A percentile compares a stretch with the other conserved stretches of the same genome.
Conservation (phyloP, 345 rosid genomes). For the Citrus reticulata region DNA sequence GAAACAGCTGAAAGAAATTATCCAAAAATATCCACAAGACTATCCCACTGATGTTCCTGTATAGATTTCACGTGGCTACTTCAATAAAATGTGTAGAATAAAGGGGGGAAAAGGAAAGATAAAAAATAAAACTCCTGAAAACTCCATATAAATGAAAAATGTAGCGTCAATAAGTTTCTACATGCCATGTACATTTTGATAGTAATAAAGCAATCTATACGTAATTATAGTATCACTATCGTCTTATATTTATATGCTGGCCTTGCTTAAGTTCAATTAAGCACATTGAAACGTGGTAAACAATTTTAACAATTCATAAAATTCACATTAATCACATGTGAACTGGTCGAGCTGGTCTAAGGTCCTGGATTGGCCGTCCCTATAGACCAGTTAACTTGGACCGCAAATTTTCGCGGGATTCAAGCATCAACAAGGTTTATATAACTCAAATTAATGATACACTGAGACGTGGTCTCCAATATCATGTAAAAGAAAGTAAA, state of each 20-base stretch:
- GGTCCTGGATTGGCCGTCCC: no score
- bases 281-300: neutral
- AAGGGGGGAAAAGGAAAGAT: no score
- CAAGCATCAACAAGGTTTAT: no score
- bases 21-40: constrained; percentile 45
- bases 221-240: neutral
- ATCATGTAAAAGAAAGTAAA: no score
- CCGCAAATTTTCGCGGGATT: no score
- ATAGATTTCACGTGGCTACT: constrained; percentile 4
- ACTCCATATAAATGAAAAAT: neutral
- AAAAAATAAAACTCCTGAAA: no score
- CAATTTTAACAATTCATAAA: neutral
- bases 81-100: neutral
- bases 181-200: neutral
- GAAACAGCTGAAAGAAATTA: constrained; percentile 40
- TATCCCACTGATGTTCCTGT: constrained; percentile 56
- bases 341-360: no score
- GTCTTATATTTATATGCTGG: neutral
- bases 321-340: no score
- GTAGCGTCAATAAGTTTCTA: neutral
- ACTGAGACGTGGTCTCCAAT: neutral
- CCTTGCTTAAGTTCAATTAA: neutral
- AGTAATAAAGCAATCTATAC: neutral
- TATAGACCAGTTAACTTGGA: no score
- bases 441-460: no score